Conservation (phyloP, 441 rosid genomes). For the Dalechampia spathulata region DNA sequence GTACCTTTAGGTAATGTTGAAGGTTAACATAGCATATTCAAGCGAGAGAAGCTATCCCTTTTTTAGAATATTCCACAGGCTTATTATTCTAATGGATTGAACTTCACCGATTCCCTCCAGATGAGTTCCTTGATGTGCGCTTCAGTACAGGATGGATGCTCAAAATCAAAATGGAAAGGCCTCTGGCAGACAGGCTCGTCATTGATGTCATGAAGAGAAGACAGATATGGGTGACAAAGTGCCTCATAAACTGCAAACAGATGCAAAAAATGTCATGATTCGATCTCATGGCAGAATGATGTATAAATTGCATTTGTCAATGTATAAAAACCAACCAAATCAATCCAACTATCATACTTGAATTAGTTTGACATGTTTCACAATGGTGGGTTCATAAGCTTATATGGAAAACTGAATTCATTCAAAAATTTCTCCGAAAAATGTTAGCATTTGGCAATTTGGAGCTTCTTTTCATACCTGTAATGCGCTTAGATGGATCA, state of each 20-base stretch:
- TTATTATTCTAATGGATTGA: too few species aligned
- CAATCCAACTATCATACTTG: too few species aligned
- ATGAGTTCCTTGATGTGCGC: slow-evolving; percentile 93
- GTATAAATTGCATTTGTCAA: too few species aligned
- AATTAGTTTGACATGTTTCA: too few species aligned
- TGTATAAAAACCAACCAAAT: too few species aligned
- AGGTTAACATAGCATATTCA: slow-evolving; percentile 12
- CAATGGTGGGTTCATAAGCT: too few species aligned
- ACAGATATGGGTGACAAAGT: slow-evolving; percentile 74
- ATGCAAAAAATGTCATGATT: too few species aligned
- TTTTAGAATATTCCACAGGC: slow-evolving; percentile 8
- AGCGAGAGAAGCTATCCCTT: slow-evolving; percentile 7
- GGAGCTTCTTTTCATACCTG: slow-evolving; percentile 38
- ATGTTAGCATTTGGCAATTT: slow-evolving; percentile 1
- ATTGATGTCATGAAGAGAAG: slow-evolving; percentile 68
- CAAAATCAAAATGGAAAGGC: slow-evolving; percentile 86
- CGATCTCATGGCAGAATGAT: too few species aligned
- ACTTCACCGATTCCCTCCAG: slow-evolving; percentile 73
- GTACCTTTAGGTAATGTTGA: too few species aligned
- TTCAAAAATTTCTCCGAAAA: background rate
- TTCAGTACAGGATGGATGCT: slow-evolving; percentile 82
- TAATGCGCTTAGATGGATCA: slow-evolving; percentile 84
- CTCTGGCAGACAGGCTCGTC: slow-evolving; percentile 80
- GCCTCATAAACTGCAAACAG: slow-evolving; percentile 74
- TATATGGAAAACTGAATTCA: background rate